Conservation (phyloP, 2,329 filamentous ascomycete species). For the Malbranchea zuffiana region DNA sequence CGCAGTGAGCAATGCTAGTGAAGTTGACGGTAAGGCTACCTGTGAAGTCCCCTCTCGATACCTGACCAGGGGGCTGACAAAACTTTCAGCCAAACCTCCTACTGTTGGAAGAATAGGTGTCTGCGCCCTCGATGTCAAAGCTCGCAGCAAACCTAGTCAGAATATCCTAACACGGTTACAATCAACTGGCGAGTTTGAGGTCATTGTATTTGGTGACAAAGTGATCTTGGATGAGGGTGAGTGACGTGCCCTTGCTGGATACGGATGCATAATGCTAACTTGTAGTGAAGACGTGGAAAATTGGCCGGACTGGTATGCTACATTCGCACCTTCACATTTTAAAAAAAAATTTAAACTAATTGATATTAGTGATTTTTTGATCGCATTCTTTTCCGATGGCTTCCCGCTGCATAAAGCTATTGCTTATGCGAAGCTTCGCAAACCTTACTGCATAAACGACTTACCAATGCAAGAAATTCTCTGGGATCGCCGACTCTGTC, state of each 20-base stretch:
- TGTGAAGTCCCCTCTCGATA: conserved; percentile 19
- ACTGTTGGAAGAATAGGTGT: conserved; percentile 67
- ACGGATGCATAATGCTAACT: conserved; percentile 5
- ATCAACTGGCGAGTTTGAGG: conserved; percentile 83
- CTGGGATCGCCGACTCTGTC: conserved; percentile 86
- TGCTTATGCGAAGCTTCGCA: conserved; percentile 81
- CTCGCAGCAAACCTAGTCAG: conserved; percentile 88
- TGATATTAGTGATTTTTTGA: conserved; percentile 64
- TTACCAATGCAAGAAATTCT: conserved; percentile 93
- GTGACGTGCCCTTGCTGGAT: conserved; percentile 16
- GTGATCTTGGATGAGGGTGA: conserved; percentile 85
- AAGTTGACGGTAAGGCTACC: conserved; percentile 37
- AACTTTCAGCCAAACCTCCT: conserved; percentile 17
- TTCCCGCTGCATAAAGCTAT: conserved; percentile 97
- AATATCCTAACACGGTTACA: conserved; percentile 92
- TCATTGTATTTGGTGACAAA: conserved; percentile 96
- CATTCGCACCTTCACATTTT: conserved; percentile 1
- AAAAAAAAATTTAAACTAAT: neutral
- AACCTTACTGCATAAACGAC: conserved; percentile 96
- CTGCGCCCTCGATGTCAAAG: conserved; percentile 90
- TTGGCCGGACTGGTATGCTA: conserved; percentile 70
- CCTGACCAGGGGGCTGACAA: neutral
- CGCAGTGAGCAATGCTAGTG: conserved; percentile 66
- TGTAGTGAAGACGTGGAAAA: conserved; percentile 62
- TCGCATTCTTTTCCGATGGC: conserved; percentile 96